Conservation (phyloP, 495 filamentous ascomycete genomes). For the Podospora anserina region DNA sequence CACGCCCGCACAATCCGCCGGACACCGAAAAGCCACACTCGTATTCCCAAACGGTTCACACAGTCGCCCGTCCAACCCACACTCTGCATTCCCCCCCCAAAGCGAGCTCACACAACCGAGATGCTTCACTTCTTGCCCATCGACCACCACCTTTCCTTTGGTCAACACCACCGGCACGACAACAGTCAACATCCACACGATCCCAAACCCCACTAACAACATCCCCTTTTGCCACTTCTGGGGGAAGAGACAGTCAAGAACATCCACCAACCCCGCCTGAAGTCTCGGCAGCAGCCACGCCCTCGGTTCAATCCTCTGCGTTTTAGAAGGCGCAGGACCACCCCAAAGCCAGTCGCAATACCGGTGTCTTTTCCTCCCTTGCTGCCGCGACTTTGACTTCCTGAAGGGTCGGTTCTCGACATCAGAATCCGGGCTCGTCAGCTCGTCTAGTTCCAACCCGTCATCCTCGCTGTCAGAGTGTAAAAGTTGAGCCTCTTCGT, state of each 20-base stretch:
- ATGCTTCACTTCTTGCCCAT: constrained; percentile 57
- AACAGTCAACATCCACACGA: neutral
- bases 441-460: neutral
- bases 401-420: neutral
- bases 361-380: neutral
- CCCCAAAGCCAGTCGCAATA: neutral
- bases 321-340: neutral
- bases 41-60: constrained; percentile 72
- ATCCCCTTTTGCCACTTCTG: neutral
- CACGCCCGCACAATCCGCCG: constrained; percentile 64
- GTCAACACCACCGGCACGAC: constrained; percentile 51
- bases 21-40: constrained; percentile 72
- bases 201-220: neutral
- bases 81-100: constrained; percentile 66
- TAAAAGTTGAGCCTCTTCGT: constrained; percentile 30
- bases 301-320: neutral
- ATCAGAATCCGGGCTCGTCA: neutral
- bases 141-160: constrained; percentile 49
- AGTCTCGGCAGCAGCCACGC: neutral
- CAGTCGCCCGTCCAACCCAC: constrained; percentile 70
- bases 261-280: neutral
- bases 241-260: neutral
- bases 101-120: constrained; percentile 55
- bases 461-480: neutral
- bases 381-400: neutral